A percentile compares a stretch with the other conserved stretches of the same genome.
Conservation (phyloP, 129 eudicot genomes). For the Chrysanthemum seticuspe region DNA sequence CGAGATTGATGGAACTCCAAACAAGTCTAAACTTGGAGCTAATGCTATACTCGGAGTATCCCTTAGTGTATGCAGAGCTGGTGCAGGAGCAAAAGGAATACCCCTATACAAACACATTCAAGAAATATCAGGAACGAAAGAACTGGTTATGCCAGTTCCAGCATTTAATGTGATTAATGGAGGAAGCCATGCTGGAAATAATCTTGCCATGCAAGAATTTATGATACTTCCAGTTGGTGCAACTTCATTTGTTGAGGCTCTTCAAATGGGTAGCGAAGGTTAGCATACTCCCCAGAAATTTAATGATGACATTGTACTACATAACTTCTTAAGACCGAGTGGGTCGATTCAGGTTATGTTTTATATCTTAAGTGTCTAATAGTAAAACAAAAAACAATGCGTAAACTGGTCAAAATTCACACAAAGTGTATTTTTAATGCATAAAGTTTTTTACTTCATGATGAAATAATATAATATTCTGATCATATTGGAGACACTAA, state of each 20-base stretch:
- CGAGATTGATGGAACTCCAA: slow-evolving; percentile 96
- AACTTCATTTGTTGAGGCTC: slow-evolving; percentile 76
- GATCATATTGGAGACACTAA: too few species aligned
- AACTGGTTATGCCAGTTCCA: slow-evolving; percentile 98
- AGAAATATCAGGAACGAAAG: slow-evolving; percentile 84
- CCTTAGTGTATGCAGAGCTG: slow-evolving; percentile 90
- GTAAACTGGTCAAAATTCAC: too few species aligned
- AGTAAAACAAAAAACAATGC: too few species aligned
- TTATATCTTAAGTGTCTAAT: too few species aligned
- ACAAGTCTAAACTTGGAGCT: slow-evolving; percentile 91
- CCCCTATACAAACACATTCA: slow-evolving; percentile 94
- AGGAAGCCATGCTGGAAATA: slow-evolving; percentile 97
- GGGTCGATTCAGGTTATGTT: neutral
- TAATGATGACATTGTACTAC: slow-evolving; percentile 10
- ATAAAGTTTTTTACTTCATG: too few species aligned
- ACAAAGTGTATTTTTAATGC: neutral
- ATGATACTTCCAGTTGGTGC: slow-evolving; percentile 98
- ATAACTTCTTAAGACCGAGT: neutral
- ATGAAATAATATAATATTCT: too few species aligned
- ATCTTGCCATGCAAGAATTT: slow-evolving; percentile 95
- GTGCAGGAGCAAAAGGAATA: slow-evolving; percentile 88
- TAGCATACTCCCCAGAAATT: slow-evolving; percentile 19
- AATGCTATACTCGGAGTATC: slow-evolving; percentile 97
- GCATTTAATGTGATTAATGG: slow-evolving; percentile 96
- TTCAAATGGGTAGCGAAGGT: slow-evolving; percentile 97